A percentile compares a stretch with the other conserved stretches of the same genome.
Conservation (phyloP, 768 basidiomycete genomes). For the Xerocomellus intermedius region DNA sequence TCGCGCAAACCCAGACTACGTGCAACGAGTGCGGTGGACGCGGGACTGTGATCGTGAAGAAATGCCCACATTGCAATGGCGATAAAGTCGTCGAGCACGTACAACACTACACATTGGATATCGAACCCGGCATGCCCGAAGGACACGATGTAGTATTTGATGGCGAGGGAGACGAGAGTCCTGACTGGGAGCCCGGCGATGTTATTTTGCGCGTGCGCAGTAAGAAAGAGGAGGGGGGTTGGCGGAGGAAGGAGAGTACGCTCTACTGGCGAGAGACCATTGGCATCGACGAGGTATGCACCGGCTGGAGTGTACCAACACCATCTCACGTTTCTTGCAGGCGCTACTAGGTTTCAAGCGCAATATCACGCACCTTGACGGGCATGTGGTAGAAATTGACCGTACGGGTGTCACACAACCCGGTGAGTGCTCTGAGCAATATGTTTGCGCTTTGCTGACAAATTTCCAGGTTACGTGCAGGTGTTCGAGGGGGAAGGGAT, state of each 20-base stretch:
- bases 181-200: slow-evolving; percentile 96
- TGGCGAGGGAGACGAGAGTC: slow-evolving; percentile 94
- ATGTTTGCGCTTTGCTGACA: background rate
- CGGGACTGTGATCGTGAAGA: slow-evolving; percentile 71
- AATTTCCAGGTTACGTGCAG: slow-evolving; percentile 74
- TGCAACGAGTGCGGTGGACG: slow-evolving; percentile 85
- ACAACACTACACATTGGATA: slow-evolving; percentile 81
- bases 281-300: slow-evolving; percentile 78
- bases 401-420: slow-evolving; percentile 90
- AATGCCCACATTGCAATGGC: slow-evolving; percentile 82
- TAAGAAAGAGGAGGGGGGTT: slow-evolving; percentile 73
- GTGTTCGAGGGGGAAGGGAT: slow-evolving; percentile 87
- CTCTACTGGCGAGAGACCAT: slow-evolving; percentile 93
- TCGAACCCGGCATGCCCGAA: slow-evolving; percentile 87
- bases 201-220: slow-evolving; percentile 84
- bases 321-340: slow-evolving; percentile 39
- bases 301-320: background rate
- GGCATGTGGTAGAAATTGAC: slow-evolving; percentile 66
- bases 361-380: slow-evolving; percentile 90
- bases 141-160: slow-evolving; percentile 92
- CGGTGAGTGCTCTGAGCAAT: slow-evolving; percentile 40
- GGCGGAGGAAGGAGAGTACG: slow-evolving; percentile 85
- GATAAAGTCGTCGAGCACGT: slow-evolving; percentile 79
- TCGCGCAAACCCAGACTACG: slow-evolving; percentile 79
- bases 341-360: slow-evolving; percentile 95